These are phyloP conservation scores for Globisporangium cystogenes DNA, from an alignment of 352 stramenopile genomes.

Conservation along the genomic window DNA sequence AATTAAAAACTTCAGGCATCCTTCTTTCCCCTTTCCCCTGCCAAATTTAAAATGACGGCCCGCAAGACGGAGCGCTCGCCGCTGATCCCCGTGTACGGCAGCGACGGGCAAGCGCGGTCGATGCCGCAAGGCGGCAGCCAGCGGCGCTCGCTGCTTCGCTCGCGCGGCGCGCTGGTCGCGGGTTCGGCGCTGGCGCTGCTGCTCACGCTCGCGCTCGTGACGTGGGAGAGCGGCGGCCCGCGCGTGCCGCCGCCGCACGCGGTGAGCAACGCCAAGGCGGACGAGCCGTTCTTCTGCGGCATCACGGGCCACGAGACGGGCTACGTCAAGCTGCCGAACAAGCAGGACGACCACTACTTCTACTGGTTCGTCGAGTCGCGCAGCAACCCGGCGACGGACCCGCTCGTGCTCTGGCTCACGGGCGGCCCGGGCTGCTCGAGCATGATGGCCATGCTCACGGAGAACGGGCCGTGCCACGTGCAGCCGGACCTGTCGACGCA, in stretches of 20 bases:
- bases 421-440: constrained; percentile 31
- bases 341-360: constrained; percentile 39
- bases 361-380: constrained; percentile 39
- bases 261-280: constrained; percentile 2
- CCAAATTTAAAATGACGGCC: no score
- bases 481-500: constrained; percentile 18
- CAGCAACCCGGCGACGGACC: constrained; percentile 16
- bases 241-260: constrained; percentile 1
- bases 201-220: constrained; percentile 13
- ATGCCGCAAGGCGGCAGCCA: not conserved
- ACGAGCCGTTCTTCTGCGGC: constrained; percentile 14
- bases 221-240: constrained; percentile 10
- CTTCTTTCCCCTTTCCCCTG: no score
- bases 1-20: no score
- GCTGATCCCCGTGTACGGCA: constrained; percentile 12
- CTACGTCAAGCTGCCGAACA: constrained; percentile 30
- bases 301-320: constrained; percentile 19
- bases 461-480: constrained; percentile 35
- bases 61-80: constrained; percentile 11
- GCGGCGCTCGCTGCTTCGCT: not conserved
- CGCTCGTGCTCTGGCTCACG: constrained; percentile 35
- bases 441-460: constrained; percentile 25
- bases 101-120: not conserved
- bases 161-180: constrained; percentile 2
- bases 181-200: constrained; percentile 10